Conservation (phyloP, 306 rosid species). For the Vigna mungo region DNA sequence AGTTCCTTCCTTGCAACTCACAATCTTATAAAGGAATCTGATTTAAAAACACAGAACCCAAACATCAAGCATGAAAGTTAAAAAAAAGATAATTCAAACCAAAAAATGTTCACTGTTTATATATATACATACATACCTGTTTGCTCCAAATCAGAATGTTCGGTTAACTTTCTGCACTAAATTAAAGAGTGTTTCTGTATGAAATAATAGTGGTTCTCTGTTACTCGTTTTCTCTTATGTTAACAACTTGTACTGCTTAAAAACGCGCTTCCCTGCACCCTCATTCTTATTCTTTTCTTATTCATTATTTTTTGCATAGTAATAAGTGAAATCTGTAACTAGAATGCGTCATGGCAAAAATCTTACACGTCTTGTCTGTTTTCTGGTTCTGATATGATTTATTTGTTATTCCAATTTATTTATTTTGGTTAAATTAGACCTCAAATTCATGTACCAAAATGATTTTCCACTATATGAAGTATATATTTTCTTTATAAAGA, state of each 20-base stretch:
- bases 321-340: background rate
- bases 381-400: background rate
- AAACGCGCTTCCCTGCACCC: background rate
- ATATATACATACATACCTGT: background rate
- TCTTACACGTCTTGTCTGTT: background rate
- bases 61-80: background rate
- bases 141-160: background rate
- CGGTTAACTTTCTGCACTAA: background rate
- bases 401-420: background rate
- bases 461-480: background rate
- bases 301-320: background rate
- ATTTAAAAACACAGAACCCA: background rate
- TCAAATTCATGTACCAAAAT: background rate
- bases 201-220: background rate
- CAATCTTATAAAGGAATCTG: background rate
- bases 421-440: background rate
- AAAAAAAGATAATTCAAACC: background rate
- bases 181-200: background rate
- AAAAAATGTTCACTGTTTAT: background rate
- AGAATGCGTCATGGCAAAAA: background rate
- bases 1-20: background rate
- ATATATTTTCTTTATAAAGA: background rate
- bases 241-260: background rate
- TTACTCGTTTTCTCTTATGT: background rate
- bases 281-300: background rate